phyloP scores from a whole-genome alignment of 1,139 yeast species.

The Pichia sp. region DNA sequence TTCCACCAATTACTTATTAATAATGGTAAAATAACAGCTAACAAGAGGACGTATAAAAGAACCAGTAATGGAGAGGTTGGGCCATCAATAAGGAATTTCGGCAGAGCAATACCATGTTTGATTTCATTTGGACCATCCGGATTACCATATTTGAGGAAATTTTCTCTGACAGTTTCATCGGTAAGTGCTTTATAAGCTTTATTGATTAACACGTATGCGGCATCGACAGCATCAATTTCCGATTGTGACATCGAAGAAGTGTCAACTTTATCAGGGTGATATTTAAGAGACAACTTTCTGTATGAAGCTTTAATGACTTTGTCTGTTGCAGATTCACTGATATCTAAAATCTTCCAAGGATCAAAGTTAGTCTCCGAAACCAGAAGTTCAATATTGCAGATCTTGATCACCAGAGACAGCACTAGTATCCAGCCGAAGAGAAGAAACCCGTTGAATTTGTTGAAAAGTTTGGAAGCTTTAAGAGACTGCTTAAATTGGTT shows the following conservation, averaged over 20 bases:
- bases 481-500: constrained; percentile 31
- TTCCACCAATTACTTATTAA: constrained; percentile 90
- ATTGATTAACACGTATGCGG: constrained; percentile 70
- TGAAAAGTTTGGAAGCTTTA: constrained; percentile 32
- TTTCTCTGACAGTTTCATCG: constrained; percentile 77
- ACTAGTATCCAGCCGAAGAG: constrained; percentile 64
- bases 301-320: constrained; percentile 75
- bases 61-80: constrained; percentile 61
- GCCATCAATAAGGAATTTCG: constrained; percentile 85
- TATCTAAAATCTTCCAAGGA: constrained; percentile 82
- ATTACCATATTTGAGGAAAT: constrained; percentile 83
- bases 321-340: constrained; percentile 62
- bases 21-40: constrained; percentile 73
- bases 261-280: constrained; percentile 85
- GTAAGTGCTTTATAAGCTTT: constrained; percentile 94
- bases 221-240: constrained; percentile 55
- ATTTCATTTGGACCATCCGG: constrained; percentile 97
- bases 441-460: constrained; percentile 38
- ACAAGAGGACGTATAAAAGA: constrained; percentile 53
- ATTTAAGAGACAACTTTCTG: constrained; percentile 77
- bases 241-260: constrained; percentile 54
- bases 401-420: constrained; percentile 43
- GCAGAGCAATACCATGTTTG: constrained; percentile 96
- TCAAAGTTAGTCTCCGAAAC: constrained; percentile 52
- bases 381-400: constrained; percentile 29